Conservation (phyloP, 805 yeast species). For the Cyberlindnera nakhonratchasimensis region DNA sequence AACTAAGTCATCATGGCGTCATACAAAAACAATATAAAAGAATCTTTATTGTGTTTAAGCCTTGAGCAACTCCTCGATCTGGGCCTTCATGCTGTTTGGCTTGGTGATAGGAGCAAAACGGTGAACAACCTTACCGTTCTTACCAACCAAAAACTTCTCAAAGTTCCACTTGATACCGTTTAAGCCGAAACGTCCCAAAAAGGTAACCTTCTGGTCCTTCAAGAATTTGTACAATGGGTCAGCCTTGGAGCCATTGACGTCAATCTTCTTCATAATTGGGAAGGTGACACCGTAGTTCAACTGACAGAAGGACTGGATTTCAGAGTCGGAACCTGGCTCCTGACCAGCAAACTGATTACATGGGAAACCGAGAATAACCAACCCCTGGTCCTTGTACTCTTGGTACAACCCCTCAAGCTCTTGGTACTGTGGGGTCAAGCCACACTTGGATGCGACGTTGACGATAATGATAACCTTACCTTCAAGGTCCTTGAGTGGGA, state of each 20-base stretch:
- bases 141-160: constrained; percentile 64
- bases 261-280: constrained; percentile 82
- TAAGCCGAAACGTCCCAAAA: constrained; percentile 50
- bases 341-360: constrained; percentile 86
- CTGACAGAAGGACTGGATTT: constrained; percentile 71
- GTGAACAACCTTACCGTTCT: constrained; percentile 57
- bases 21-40: background rate
- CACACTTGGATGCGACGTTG: constrained; percentile 87
- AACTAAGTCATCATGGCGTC: background rate
- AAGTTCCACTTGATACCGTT: constrained; percentile 76
- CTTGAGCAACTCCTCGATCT: constrained; percentile 54
- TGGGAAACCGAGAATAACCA: constrained; percentile 79
- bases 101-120: constrained; percentile 67
- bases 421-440: constrained; percentile 74
- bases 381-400: constrained; percentile 62
- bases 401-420: constrained; percentile 69
- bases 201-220: constrained; percentile 59
- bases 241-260: constrained; percentile 81
- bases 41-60: constrained; percentile 18
- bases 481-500: constrained; percentile 55
- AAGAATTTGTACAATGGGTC: constrained; percentile 80
- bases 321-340: constrained; percentile 69
- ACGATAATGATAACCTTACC: constrained; percentile 83
- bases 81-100: constrained; percentile 57
- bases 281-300: constrained; percentile 87